A percentile compares a stretch with the other conserved stretches of the same genome.
Conservation (phyloP, 2,329 filamentous ascomycete genomes). For the Aureobasidium uvarum region DNA sequence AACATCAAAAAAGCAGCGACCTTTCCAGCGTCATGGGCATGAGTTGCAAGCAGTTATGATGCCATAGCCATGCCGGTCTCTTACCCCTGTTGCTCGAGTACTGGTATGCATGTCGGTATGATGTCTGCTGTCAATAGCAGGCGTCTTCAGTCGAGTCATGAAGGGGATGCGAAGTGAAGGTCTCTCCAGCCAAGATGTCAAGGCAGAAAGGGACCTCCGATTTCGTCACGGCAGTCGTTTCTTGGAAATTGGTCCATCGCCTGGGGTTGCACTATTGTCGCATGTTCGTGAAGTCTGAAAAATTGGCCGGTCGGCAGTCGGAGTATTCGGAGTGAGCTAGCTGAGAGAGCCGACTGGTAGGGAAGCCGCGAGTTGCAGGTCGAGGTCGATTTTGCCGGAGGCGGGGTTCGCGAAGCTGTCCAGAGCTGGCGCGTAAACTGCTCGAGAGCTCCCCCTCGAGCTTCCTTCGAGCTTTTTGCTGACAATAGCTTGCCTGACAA, state of each 20-base stretch:
- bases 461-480: conserved; percentile 13
- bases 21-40: not conserved
- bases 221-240: conserved; percentile 9
- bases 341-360: not conserved
- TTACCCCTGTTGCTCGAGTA: not conserved
- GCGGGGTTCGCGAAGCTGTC: conserved; percentile 13
- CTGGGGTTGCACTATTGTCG: not conserved
- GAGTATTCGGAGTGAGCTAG: conserved; percentile 8
- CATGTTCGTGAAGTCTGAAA: not conserved
- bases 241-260: not conserved
- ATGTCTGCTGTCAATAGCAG: not conserved
- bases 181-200: not conserved
- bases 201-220: conserved; percentile 4
- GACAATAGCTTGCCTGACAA: not conserved
- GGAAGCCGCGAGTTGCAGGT: not conserved
- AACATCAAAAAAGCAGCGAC: conserved; percentile 19
- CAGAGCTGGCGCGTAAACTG: conserved; percentile 19
- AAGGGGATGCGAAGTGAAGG: not conserved
- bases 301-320: conserved; percentile 1
- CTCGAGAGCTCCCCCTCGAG: conserved; percentile 14
- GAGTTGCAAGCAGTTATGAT: not conserved
- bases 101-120: not conserved
- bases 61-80: not conserved
- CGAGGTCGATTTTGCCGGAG: conserved; percentile 4
- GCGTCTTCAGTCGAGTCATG: conserved; percentile 1